phyloP scores from a whole-genome alignment of 73 alveolate species.

The Paramecium primaurelia region DNA sequence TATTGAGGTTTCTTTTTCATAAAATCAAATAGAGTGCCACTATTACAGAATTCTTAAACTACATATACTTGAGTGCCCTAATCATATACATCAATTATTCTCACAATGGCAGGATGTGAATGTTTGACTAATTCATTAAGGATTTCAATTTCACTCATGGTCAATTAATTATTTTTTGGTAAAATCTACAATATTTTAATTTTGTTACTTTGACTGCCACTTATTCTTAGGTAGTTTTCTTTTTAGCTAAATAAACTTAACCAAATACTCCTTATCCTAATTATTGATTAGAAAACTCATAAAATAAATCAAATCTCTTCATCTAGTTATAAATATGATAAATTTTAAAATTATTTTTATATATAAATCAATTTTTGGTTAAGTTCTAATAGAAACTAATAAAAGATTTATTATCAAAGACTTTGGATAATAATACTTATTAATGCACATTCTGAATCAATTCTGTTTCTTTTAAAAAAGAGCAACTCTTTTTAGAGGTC shows the following conservation, averaged over 20 bases:
- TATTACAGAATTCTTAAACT: background rate
- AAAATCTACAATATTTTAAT: background rate
- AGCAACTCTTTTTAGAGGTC: background rate
- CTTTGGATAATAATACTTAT: background rate
- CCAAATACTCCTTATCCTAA: conserved; percentile 17
- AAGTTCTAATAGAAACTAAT: background rate
- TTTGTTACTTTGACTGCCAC: conserved; percentile 27
- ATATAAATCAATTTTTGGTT: background rate
- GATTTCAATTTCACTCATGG: background rate
- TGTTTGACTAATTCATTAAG: background rate
- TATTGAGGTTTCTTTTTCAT: conserved; percentile 1
- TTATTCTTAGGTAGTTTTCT: background rate
- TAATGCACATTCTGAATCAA: background rate
- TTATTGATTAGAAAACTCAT: background rate
- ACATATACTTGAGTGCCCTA: background rate
- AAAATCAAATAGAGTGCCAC: background rate
- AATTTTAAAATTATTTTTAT: background rate
- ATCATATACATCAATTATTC: background rate
- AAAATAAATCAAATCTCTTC: conserved; percentile 22
- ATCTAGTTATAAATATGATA: background rate
- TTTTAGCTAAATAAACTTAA: background rate
- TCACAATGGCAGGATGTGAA: conserved; percentile 11
- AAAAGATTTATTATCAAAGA: background rate
- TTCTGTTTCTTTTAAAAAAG: background rate
- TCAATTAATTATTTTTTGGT: background rate